phyloP scores from a whole-genome alignment of 495 filamentous ascomycete genomes.

The Penicillium canariense region DNA sequence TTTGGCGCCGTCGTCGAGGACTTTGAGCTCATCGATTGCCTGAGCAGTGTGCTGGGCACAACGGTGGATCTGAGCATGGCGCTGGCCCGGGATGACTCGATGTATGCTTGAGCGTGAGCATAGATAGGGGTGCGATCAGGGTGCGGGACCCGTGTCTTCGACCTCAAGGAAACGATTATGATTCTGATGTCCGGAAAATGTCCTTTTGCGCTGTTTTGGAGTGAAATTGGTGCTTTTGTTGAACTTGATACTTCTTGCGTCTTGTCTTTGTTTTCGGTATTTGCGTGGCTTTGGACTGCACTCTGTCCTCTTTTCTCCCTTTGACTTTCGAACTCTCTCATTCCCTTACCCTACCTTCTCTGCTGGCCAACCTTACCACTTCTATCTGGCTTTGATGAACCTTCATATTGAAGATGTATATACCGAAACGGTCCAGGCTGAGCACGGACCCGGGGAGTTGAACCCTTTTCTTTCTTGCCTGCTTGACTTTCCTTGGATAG shows the following conservation, averaged over 20 bases:
- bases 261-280: slow-evolving; percentile 6
- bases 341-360: slow-evolving; percentile 5
- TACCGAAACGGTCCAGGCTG: slow-evolving; percentile 14
- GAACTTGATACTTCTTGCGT: background rate
- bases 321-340: slow-evolving; percentile 5
- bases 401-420: slow-evolving; percentile 14
- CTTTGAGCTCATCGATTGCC: slow-evolving; percentile 84
- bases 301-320: background rate
- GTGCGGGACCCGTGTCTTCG: background rate
- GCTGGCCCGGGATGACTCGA: slow-evolving; percentile 32
- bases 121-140: background rate
- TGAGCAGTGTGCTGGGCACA: slow-evolving; percentile 67
- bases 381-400: background rate
- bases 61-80: slow-evolving; percentile 51
- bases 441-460: slow-evolving; percentile 8
- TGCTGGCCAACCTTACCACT: background rate
- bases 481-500: background rate
- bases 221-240: background rate
- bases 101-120: slow-evolving; percentile 33
- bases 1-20: slow-evolving; percentile 71
- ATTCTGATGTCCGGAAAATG: slow-evolving; percentile 12
- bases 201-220: background rate
- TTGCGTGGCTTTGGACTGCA: background rate
- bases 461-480: background rate
- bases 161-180: slow-evolving; percentile 13